These are phyloP conservation scores for Mollisia scopiformis DNA, from an alignment of 2,329 filamentous ascomycete genomes.

Conservation along the genomic window DNA sequence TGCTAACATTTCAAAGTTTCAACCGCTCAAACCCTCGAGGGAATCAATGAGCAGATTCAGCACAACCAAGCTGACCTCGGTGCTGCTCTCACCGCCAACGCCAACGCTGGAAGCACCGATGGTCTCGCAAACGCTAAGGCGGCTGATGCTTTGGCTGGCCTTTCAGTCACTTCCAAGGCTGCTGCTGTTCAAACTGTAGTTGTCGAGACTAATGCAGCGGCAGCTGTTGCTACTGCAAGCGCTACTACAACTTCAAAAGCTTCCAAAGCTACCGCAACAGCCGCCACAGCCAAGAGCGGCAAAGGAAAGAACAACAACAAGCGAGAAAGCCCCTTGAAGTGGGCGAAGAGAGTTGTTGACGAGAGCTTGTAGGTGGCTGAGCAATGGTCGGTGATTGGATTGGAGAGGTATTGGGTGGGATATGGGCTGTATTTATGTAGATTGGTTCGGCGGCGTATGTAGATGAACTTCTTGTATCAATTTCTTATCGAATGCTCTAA, in stretches of 20 bases:
- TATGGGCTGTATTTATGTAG: neutral
- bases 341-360: neutral
- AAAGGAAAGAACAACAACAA: slow-evolving; percentile 8
- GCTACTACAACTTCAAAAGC: neutral
- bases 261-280: neutral
- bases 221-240: neutral
- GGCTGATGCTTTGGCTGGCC: slow-evolving; percentile 2
- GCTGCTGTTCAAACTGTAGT: neutral
- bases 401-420: neutral
- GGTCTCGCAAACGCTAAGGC: slow-evolving; percentile 12
- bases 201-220: neutral
- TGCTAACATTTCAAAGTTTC: slow-evolving; percentile 1
- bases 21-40: slow-evolving; percentile 44
- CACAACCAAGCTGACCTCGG: slow-evolving; percentile 55
- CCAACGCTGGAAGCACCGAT: slow-evolving; percentile 42
- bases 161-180: slow-evolving; percentile 2
- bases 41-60: slow-evolving; percentile 50
- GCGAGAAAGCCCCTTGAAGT: neutral
- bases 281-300: slow-evolving; percentile 6
- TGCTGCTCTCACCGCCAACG: slow-evolving; percentile 48
- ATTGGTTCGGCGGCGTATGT: neutral
- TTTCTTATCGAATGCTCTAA: neutral
- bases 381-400: neutral
- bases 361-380: neutral
- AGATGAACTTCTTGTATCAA: slow-evolving; percentile 1